phyloP scores from a whole-genome alignment of 2,329 filamentous ascomycete species.

The Ascochyta lentis region DNA sequence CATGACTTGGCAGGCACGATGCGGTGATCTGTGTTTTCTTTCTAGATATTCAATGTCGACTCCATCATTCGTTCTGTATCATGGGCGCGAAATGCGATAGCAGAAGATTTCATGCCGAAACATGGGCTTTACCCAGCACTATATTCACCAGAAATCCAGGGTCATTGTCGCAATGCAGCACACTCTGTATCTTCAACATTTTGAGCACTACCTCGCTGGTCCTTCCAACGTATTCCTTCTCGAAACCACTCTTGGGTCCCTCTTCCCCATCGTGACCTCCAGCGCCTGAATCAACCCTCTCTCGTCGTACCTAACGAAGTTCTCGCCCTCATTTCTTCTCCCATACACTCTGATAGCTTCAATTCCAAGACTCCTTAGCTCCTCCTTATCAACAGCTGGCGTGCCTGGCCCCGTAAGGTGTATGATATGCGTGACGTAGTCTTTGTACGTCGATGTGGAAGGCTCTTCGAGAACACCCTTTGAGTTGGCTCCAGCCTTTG shows the following conservation, averaged over 20 bases:
- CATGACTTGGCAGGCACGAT: too few species aligned
- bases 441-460: slow-evolving; percentile 58
- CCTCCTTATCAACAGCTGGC: slow-evolving; percentile 72
- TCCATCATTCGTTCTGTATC: too few species aligned
- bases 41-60: too few species aligned
- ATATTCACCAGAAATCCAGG: too few species aligned
- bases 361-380: slow-evolving; percentile 72
- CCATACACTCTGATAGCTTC: slow-evolving; percentile 81
- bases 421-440: slow-evolving; percentile 83
- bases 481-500: slow-evolving; percentile 68
- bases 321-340: slow-evolving; percentile 62
- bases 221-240: slow-evolving; percentile 63
- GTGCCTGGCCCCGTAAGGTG: slow-evolving; percentile 75
- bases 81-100: too few species aligned
- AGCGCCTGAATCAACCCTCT: slow-evolving; percentile 76
- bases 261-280: slow-evolving; percentile 75
- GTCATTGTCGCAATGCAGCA: too few species aligned
- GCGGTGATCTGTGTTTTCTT: too few species aligned
- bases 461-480: slow-evolving; percentile 18
- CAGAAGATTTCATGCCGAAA: too few species aligned
- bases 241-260: slow-evolving; percentile 61
- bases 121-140: too few species aligned
- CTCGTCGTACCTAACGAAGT: slow-evolving; percentile 74
- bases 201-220: neutral
- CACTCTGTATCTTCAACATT: too few species aligned